Base-by-base conservation (phyloP, 805 yeast genomes). In the Blastobotrys robertii region DNA sequence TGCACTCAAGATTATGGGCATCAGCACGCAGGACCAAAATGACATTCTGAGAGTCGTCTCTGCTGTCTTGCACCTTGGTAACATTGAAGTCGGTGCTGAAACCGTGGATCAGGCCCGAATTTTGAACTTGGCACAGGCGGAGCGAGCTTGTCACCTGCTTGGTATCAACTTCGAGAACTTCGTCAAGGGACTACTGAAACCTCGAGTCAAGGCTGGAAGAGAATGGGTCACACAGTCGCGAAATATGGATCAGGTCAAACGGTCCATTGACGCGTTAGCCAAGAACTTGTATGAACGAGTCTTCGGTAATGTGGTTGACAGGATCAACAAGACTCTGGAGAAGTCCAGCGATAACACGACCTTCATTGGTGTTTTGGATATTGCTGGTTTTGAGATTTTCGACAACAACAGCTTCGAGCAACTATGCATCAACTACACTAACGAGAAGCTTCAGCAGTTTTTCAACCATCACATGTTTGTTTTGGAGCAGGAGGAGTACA, bases 351-450 rank as follows among this genome's bases (percentile, higher is more conserved):
- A 69, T 3, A 62, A 66, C 15, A 52, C 60, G 10, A 50, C 59
- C 12, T 68, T 62, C 12, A 84, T 92, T 55, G 98, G 98, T 51
- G 94, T 92, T 46, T 69, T 92, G 57, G 98, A 92, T 73, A 92
- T 92, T 51, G 94, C 94, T 51, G 98, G 98, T 2, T 92, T 92
- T 65, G 98, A 92, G 63, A 92, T 92, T 55, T 92, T 92, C 58
- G 94, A 90, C 45, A 84, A 81, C 52, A 92, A 92, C 67, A 85
- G 95, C 1, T 92, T 92, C 60, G 98, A 92, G 62, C 98, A 92
- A 65, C 73, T 92, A 49, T 92, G 98, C 69, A 92, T 92, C 66
- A 92, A 92, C 61, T 62, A 61, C 39, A 96, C 94, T 47, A 90
- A 90, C 64, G 98, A 92, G 64, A 90, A 88, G 65, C 72, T 92